Evolutionary conservation across 129 eudicot genomes (phyloP).

Genomic region (Oenanthe sinensis): DNA sequence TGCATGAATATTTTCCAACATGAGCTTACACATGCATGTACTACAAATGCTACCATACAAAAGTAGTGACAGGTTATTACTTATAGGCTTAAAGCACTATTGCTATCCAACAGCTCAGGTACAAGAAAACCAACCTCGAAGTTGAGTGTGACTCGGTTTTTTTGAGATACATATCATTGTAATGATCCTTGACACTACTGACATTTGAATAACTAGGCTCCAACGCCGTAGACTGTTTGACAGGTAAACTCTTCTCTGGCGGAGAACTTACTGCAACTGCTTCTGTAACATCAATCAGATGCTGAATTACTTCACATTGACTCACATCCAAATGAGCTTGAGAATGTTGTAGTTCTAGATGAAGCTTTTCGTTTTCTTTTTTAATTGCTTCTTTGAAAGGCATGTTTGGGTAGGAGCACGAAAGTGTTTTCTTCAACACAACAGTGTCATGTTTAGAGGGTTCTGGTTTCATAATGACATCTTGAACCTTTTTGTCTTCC

Average conservation of each 20-base stretch:
- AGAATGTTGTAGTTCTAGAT: conserved; percentile 74
- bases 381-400: conserved; percentile 58
- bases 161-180: conserved; percentile 32
- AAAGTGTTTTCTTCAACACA: conserved; percentile 71
- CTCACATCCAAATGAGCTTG: conserved; percentile 73
- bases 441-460: conserved; percentile 54
- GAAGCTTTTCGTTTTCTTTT: conserved; percentile 88
- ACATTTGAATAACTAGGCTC: conserved; percentile 34
- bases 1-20: neutral
- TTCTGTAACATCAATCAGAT: conserved; percentile 76
- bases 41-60: too few relatives aligned
- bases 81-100: neutral
- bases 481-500: conserved; percentile 83
- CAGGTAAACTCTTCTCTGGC: conserved; percentile 44
- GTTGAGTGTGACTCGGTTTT: conserved; percentile 28
- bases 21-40: neutral
- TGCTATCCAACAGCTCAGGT: neutral
- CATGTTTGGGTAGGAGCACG: conserved; percentile 88
- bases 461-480: conserved; percentile 74
- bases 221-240: conserved; percentile 32
- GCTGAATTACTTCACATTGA: conserved; percentile 91
- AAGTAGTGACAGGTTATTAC: neutral
- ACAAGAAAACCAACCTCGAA: conserved; percentile 46
- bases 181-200: conserved; percentile 28
- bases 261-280: conserved; percentile 55